A percentile compares a stretch with the other conserved stretches of the same genome.
phyloP scores from a whole-genome alignment of 257 asterid species.

The Cinchona pubescens region DNA sequence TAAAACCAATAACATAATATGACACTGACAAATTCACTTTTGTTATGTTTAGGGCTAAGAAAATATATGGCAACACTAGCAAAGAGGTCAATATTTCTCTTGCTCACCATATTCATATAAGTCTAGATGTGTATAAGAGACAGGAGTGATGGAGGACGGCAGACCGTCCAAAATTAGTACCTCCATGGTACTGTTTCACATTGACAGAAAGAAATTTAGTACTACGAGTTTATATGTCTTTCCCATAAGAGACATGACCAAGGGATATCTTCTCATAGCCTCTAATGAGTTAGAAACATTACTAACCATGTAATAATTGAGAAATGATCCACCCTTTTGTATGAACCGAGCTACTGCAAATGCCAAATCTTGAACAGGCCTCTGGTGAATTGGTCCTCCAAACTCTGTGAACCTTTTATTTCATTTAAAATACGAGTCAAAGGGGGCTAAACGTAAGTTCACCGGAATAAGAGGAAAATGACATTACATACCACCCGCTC shows the following conservation, averaged over 20 bases:
- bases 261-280: background rate
- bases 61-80: background rate
- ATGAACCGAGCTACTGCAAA: conserved; percentile 83
- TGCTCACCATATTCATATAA: conserved; percentile 41
- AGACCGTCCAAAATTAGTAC: conserved; percentile 88
- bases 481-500: conserved; percentile 70
- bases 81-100: background rate
- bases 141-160: conserved; percentile 84
- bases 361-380: conserved; percentile 94
- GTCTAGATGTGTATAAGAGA: no score
- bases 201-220: conserved; percentile 1
- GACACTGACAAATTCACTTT: background rate
- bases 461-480: background rate
- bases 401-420: conserved; percentile 72
- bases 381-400: conserved; percentile 65
- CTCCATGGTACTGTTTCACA: conserved; percentile 65
- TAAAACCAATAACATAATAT: background rate
- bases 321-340: conserved; percentile 85
- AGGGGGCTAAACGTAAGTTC: conserved; percentile 4
- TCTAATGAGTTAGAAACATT: background rate
- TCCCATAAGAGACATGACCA: background rate
- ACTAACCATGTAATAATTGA: conserved; percentile 93
- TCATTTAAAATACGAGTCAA: conserved; percentile 14
- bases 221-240: background rate
- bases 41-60: background rate